These are phyloP conservation scores for Akanthomyces muscarius DNA, from an alignment of 2,329 filamentous ascomycete species.

Conservation along the genomic window DNA sequence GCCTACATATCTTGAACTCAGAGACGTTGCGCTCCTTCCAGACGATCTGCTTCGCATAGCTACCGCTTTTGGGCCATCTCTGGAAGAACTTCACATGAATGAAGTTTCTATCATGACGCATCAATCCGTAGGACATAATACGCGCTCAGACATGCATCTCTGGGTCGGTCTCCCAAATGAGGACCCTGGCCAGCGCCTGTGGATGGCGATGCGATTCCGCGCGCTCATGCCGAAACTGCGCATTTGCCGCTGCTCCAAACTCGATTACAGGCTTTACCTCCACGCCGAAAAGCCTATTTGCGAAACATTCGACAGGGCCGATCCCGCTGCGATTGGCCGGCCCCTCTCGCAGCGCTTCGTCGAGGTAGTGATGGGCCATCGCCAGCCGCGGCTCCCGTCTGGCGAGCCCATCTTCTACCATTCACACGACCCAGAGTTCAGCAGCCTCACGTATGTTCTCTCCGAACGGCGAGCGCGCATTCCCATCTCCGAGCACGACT, in stretches of 20 bases:
- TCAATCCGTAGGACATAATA: slow-evolving; percentile 31
- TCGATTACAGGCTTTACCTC: slow-evolving; percentile 41
- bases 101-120: slow-evolving; percentile 43
- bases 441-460: slow-evolving; percentile 21
- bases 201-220: slow-evolving; percentile 42
- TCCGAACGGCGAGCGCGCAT: slow-evolving; percentile 22
- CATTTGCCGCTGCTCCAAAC: slow-evolving; percentile 41
- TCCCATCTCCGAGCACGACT: slow-evolving; percentile 26
- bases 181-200: slow-evolving; percentile 33
- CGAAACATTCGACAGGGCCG: slow-evolving; percentile 38
- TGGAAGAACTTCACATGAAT: slow-evolving; percentile 44
- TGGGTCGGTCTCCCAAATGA: slow-evolving; percentile 45
- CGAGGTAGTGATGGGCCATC: slow-evolving; percentile 39
- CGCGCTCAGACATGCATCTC: slow-evolving; percentile 33
- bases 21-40: slow-evolving; percentile 37
- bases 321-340: slow-evolving; percentile 39
- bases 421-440: slow-evolving; percentile 1
- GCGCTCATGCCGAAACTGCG: slow-evolving; percentile 33
- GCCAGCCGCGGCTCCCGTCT: slow-evolving; percentile 29
- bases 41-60: slow-evolving; percentile 33
- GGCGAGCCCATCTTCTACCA: slow-evolving; percentile 23
- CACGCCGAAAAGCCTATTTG: slow-evolving; percentile 28
- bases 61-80: slow-evolving; percentile 34
- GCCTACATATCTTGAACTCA: slow-evolving; percentile 41
- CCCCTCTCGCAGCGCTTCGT: slow-evolving; percentile 44